These are phyloP conservation scores for Colletotrichum caudatum DNA, from an alignment of 2,329 filamentous ascomycete species.

Conservation along the genomic window DNA sequence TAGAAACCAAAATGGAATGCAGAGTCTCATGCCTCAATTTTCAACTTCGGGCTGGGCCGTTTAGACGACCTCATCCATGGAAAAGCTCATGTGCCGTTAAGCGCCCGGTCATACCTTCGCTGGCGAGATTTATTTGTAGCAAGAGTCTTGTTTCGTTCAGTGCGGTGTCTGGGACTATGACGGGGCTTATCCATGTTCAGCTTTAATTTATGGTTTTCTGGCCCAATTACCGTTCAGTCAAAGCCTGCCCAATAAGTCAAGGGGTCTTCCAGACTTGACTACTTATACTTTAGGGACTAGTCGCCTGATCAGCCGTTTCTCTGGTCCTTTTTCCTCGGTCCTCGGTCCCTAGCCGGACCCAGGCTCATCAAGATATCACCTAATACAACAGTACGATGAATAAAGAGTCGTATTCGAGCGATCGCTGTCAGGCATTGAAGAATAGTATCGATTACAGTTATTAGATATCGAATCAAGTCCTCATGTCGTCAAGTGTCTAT, in stretches of 20 bases:
- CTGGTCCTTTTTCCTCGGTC: background rate
- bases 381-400: background rate
- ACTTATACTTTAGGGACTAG: background rate
- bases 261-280: background rate
- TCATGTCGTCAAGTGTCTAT: background rate
- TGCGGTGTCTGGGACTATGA: constrained; percentile 9
- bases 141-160: background rate
- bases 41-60: background rate
- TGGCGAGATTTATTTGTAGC: constrained; percentile 6
- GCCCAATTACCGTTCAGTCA: background rate
- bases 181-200: background rate
- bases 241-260: background rate
- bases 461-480: background rate
- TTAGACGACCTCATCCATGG: constrained; percentile 22
- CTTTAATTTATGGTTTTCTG: background rate
- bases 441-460: background rate
- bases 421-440: background rate
- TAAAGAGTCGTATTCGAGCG: background rate
- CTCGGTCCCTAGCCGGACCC: constrained; percentile 10
- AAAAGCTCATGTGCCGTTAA: constrained; percentile 11
- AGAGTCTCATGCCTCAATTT: constrained; percentile 6
- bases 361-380: background rate
- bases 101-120: constrained; percentile 14
- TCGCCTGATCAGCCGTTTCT: background rate
- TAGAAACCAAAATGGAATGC: background rate